phyloP scores from a whole-genome alignment of 441 rosid species.

The Euphorbia corollata region DNA sequence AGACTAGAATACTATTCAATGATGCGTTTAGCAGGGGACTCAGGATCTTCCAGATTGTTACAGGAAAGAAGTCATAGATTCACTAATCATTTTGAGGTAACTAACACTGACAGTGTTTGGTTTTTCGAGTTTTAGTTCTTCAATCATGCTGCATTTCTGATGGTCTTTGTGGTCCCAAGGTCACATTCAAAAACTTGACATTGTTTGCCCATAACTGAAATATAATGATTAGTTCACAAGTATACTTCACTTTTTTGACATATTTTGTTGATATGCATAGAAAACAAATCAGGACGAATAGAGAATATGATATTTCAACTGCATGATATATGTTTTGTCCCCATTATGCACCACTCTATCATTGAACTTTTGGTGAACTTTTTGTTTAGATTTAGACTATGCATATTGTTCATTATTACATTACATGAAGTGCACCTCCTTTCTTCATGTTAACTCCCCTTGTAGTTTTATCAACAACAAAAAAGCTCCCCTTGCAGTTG shows the following conservation, averaged over 20 bases:
- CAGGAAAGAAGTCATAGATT: conserved; percentile 54
- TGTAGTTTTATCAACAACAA: not conserved
- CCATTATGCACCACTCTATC: not conserved
- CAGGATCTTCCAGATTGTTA: conserved; percentile 76
- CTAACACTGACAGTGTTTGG: not conserved
- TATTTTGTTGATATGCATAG: not conserved
- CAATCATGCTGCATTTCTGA: not conserved
- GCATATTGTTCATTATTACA: not conserved
- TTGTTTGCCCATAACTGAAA: not conserved
- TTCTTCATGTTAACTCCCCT: not conserved
- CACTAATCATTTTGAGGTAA: conserved; percentile 34
- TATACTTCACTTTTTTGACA: not conserved
- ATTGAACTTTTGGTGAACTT: not conserved
- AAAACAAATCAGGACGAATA: not conserved
- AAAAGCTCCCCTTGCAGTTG: too few species aligned
- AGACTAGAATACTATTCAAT: conserved; percentile 80
- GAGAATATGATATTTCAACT: not conserved
- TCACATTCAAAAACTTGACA: not conserved
- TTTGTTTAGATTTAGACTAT: not conserved
- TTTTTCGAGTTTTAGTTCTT: not conserved
- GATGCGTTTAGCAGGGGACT: conserved; percentile 91
- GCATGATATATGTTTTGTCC: not conserved
- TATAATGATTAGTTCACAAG: not conserved
- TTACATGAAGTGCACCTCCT: not conserved
- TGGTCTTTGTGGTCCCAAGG: conserved; percentile 3